Conservation (phyloP, 257 asterid species). For the Rhazya stricta region DNA sequence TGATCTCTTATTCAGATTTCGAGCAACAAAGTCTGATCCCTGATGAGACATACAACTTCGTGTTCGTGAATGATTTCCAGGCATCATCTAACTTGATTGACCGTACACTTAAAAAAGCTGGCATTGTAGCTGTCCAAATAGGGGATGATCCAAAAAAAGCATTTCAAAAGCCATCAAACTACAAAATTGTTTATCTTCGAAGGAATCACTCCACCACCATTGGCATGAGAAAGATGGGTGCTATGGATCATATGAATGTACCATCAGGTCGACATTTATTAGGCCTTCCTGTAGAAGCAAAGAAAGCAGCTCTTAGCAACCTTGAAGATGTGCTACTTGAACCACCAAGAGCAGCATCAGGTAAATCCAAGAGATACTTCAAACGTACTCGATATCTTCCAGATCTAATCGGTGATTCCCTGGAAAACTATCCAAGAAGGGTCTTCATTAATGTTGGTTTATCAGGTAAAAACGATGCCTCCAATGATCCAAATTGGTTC, state of each 20-base stretch:
- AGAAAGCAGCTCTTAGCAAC: slow-evolving; percentile 23
- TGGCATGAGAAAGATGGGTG: slow-evolving; percentile 19
- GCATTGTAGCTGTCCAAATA: slow-evolving; percentile 17
- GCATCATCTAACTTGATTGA: slow-evolving; percentile 10
- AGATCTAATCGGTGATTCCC: slow-evolving; percentile 34
- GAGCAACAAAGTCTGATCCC: slow-evolving; percentile 4
- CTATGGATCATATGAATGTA: not conserved
- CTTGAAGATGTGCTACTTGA: slow-evolving; percentile 38
- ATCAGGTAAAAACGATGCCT: not conserved
- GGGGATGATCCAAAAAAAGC: slow-evolving; percentile 2
- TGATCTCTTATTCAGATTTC: slow-evolving; percentile 13
- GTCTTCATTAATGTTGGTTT: slow-evolving; percentile 32
- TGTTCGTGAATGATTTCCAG: slow-evolving; percentile 10
- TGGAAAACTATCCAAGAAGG: slow-evolving; percentile 36
- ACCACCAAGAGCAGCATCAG: slow-evolving; percentile 40
- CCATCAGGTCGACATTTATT: slow-evolving; percentile 5
- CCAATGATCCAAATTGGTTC: slow-evolving; percentile 41
- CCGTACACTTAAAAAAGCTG: slow-evolving; percentile 26
- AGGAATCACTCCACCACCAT: slow-evolving; percentile 21
- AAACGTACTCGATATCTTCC: slow-evolving; percentile 35
- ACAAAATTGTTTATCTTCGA: slow-evolving; percentile 24
- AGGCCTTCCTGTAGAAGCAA: slow-evolving; percentile 17
- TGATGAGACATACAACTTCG: slow-evolving; percentile 20
- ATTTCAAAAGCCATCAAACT: slow-evolving; percentile 17
- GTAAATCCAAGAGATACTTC: slow-evolving; percentile 27